Base-by-base conservation (phyloP, 192 early-diverging fungal species). In the Coemansia sp. region DNA sequence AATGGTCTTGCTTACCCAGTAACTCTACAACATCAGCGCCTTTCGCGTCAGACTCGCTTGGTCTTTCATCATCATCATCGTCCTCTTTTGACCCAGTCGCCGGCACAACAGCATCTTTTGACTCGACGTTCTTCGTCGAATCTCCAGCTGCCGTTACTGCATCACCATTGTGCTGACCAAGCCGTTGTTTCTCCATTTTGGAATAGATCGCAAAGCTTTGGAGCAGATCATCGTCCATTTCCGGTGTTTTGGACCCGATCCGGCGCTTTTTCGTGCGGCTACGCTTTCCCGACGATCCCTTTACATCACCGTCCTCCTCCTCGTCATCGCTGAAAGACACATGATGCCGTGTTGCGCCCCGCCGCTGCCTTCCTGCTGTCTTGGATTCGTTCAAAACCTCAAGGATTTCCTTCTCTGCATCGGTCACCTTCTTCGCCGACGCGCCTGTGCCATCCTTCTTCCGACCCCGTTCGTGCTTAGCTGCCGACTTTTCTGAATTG, bases 311-410 rank as follows among this genome's bases (percentile, higher is more conserved):
- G 7, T 55, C 47, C 1, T 72, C 67, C 30, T 72, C 68, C 40
- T 79, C 76, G 7, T 75, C 73, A 30, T 79, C 76, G 64, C 76
- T 79, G 63, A 79, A 79, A 34, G 76, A 73, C 23, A 79, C 76
- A 10, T 67, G 70, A 17, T 68, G 76, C 29, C 70, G 55, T 29
- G 62, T 31, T 17, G 29, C 30, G 1, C 47, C 36, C 22, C 64
- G 30, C n/a, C 42, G 70, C 47, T 53, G 57, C n/a, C 28, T 25
- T 11, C 58, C 57, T 7, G 57, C 52, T 17, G 19, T 17, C 38
- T 62, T 56, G 14, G 69, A 61, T 50, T 73, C 76, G 37, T 64
- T 66, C 25, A 79, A 53, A n/a, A 70, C 71, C 25, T 70, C 64
- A 20, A 79, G 44, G 0, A 79, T 79, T 31, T 79, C 76, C 57